Percentiles rank a stretch among this genome's conserved stretches.
phyloP scores from a whole-genome alignment of 169 alveolate species.

The Eimeria praecox region DNA sequence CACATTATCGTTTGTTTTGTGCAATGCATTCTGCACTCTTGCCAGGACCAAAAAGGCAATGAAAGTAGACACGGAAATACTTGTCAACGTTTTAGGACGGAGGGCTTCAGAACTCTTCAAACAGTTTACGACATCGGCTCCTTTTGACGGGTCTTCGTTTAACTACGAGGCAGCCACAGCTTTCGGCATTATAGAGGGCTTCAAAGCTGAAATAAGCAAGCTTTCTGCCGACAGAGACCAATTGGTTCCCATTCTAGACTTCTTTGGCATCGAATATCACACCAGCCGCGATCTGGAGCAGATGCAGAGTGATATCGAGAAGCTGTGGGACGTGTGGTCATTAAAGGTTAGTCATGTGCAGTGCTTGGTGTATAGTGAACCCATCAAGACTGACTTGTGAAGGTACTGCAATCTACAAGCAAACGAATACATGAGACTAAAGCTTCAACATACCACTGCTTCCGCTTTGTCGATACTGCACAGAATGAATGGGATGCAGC shows the following conservation, averaged over 20 bases:
- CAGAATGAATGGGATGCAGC: conserved; percentile 83
- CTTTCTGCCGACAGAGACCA: conserved; percentile 74
- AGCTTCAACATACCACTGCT: neutral
- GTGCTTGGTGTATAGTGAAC: neutral
- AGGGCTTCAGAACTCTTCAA: conserved; percentile 77
- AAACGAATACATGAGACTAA: neutral
- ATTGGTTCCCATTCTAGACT: conserved; percentile 78
- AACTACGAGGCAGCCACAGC: conserved; percentile 78
- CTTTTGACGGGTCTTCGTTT: conserved; percentile 76
- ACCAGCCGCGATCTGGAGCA: conserved; percentile 74
- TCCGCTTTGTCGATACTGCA: conserved; percentile 10
- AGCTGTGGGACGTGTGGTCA: conserved; percentile 79
- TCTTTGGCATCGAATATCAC: conserved; percentile 80
- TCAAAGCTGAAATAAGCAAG: conserved; percentile 69
- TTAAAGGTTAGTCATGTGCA: conserved; percentile 47
- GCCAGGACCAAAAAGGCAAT: conserved; percentile 81
- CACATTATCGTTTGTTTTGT: neutral
- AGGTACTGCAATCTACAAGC: neutral
- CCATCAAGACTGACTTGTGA: neutral
- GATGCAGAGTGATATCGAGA: conserved; percentile 70
- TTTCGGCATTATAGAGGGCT: conserved; percentile 71
- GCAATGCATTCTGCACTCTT: neutral
- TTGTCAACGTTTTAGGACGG: conserved; percentile 47
- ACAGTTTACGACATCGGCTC: conserved; percentile 73
- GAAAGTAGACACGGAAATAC: conserved; percentile 77